Base-by-base conservation (phyloP, 345 rosid genomes). In the Lepidium aucheri region DNA sequence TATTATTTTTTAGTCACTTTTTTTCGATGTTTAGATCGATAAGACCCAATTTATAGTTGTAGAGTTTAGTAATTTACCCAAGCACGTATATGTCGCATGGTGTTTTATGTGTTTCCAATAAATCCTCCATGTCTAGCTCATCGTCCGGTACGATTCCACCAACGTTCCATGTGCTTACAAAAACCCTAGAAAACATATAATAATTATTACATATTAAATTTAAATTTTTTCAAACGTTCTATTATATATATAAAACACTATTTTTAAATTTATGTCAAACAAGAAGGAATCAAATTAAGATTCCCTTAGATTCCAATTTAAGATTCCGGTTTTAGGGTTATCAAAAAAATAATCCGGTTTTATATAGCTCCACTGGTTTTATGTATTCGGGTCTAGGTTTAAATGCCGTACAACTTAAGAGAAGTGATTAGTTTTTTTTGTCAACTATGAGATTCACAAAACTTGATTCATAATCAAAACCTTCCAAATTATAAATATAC, bases 131-230 rank as follows among this genome's bases (percentile, higher is more conserved):
- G 43, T 86, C 90, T 63, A 85, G 38, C 33, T 75, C 80, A 43
- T 86, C 87, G 5, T 59, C 46, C 15, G 95, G 96, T 58, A 79
- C 87, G 73, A 82, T 47, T 24, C 98, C 98, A 7, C 92, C 98
- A 24, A 87, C 96, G 69, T 91, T 91, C 96, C 98, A 89, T 40
- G 98, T 85, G 62, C 95, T 83, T 34, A 81, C 90, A 52, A 87
- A 85, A 43, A 87, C 69, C 79, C 96, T 91, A 36, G n/a, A 13
- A 51, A 36, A 41, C 40, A 72, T n/a, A 55, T n/a, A 10, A 24
- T 12, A n/a, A 5, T 9, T 20, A 20, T 20, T 20, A 20, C 22
- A 20, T 20, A 20, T 20, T 20, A 20, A 20, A 20, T 20, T 20
- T n/a, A n/a, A n/a, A n/a, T n/a, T 1, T 20, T 20, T 20, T 20